Percentiles rank a stretch among this genome's conserved stretches.
phyloP scores from a whole-genome alignment of 202 grass and related monocot species.

The Cymbopogon flexuosus region DNA sequence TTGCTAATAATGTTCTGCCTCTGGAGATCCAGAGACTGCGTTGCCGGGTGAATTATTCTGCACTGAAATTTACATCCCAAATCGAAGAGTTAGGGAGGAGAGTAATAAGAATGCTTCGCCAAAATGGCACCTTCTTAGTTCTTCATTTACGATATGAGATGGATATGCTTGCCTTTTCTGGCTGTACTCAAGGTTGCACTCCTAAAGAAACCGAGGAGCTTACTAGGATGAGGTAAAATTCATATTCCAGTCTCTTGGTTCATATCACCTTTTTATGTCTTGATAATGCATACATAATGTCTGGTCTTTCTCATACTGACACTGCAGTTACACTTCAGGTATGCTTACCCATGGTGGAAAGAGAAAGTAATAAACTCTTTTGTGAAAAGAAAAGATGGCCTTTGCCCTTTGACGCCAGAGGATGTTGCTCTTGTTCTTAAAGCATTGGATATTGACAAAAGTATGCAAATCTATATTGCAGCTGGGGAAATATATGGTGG shows the following conservation, averaged over 20 bases:
- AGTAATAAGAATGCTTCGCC: conserved; percentile 61
- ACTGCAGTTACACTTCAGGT: conserved; percentile 38
- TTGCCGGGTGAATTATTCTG: conserved; percentile 68
- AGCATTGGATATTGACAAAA: conserved; percentile 64
- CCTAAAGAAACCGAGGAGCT: conserved; percentile 67
- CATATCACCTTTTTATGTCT: neutral
- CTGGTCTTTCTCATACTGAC: conserved; percentile 17
- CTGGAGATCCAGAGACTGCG: conserved; percentile 67
- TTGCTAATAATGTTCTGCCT: conserved; percentile 82
- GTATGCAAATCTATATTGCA: conserved; percentile 85
- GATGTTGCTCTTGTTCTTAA: conserved; percentile 68
- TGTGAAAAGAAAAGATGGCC: conserved; percentile 71
- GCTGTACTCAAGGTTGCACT: conserved; percentile 85
- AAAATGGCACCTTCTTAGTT: conserved; percentile 81
- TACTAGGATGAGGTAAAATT: conserved; percentile 73
- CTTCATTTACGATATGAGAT: conserved; percentile 96
- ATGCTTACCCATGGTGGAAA: conserved; percentile 99
- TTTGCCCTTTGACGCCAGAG: conserved; percentile 87
- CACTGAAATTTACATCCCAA: conserved; percentile 71
- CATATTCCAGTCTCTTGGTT: neutral
- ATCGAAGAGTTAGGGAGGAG: conserved; percentile 73
- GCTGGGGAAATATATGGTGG: conserved; percentile 88
- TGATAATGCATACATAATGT: neutral
- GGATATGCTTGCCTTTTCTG: conserved; percentile 99
- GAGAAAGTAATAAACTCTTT: conserved; percentile 87